Percentiles rank a stretch among this genome's conserved stretches.
Conservation (phyloP, 2,329 filamentous ascomycete species). For the Kalaharituber pfeilii region DNA sequence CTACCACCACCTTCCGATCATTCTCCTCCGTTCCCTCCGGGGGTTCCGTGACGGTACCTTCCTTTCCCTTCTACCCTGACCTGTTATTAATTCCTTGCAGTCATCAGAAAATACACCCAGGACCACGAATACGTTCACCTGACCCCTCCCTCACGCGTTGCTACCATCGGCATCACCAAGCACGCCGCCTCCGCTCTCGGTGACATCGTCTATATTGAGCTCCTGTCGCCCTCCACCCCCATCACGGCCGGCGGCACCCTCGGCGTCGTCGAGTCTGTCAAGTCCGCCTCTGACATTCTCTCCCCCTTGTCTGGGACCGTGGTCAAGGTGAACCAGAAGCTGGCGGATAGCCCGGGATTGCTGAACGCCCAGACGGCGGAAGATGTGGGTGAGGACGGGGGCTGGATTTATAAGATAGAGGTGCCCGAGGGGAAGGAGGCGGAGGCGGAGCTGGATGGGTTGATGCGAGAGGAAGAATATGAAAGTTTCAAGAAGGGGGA, state of each 20-base stretch:
- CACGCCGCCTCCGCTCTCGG: constrained; percentile 87
- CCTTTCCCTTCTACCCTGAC: background rate
- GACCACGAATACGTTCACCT: constrained; percentile 82
- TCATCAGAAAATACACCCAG: constrained; percentile 66
- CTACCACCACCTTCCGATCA: background rate
- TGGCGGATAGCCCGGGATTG: constrained; percentile 69
- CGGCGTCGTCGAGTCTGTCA: constrained; percentile 93
- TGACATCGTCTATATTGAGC: constrained; percentile 93
- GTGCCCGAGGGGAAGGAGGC: constrained; percentile 43
- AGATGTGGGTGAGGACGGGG: constrained; percentile 46
- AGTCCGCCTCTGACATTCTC: constrained; percentile 95
- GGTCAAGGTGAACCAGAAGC: constrained; percentile 49
- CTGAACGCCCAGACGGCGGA: constrained; percentile 87
- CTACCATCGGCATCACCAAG: constrained; percentile 63
- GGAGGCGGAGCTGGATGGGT: constrained; percentile 48
- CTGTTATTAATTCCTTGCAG: background rate
- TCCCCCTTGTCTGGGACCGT: constrained; percentile 67
- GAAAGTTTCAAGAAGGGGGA: background rate
- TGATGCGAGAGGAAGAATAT: constrained; percentile 36
- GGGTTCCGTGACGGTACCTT: background rate
- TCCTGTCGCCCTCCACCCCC: constrained; percentile 53
- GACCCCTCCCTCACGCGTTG: constrained; percentile 26
- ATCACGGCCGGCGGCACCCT: constrained; percentile 64
- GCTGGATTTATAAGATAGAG: constrained; percentile 84
- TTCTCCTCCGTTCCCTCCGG: background rate